These are phyloP conservation scores for Cynanchum wilfordii DNA, from an alignment of 257 asterid species.

Conservation along the genomic window DNA sequence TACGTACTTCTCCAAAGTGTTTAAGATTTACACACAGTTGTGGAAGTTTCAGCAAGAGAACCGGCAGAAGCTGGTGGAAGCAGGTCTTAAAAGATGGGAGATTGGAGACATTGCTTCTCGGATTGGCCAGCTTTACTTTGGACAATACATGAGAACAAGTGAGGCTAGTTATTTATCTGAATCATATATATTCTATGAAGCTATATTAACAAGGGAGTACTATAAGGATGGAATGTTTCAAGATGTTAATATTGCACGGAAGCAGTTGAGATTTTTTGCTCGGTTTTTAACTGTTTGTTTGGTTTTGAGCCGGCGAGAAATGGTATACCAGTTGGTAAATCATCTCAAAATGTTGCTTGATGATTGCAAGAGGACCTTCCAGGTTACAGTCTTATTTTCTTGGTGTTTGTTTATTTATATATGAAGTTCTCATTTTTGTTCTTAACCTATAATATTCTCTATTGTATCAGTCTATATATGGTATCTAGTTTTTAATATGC, in stretches of 20 bases:
- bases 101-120: constrained; percentile 98
- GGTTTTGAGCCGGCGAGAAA: constrained; percentile 80
- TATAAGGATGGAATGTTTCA: constrained; percentile 89
- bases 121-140: constrained; percentile 94
- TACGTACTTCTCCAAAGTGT: constrained; percentile 83
- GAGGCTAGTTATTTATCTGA: constrained; percentile 85
- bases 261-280: constrained; percentile 88
- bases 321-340: constrained; percentile 81
- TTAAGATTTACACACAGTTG: constrained; percentile 83
- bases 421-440: neutral
- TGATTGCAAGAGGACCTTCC: constrained; percentile 87
- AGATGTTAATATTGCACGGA: constrained; percentile 73
- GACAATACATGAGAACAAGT: constrained; percentile 99
- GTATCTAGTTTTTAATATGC: neutral
- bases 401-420: neutral
- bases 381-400: constrained; percentile 35
- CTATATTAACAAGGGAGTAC: constrained; percentile 85
- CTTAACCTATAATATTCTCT: neutral
- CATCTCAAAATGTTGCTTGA: constrained; percentile 86
- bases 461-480: neutral
- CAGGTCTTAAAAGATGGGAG: constrained; percentile 98
- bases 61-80: constrained; percentile 89
- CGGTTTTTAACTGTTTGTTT: constrained; percentile 86
- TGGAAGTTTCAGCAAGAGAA: constrained; percentile 98
- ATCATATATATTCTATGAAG: constrained; percentile 85